These are phyloP conservation scores for Phyllachora maydis DNA, from an alignment of 2,329 filamentous ascomycete genomes.

Conservation along the genomic window DNA sequence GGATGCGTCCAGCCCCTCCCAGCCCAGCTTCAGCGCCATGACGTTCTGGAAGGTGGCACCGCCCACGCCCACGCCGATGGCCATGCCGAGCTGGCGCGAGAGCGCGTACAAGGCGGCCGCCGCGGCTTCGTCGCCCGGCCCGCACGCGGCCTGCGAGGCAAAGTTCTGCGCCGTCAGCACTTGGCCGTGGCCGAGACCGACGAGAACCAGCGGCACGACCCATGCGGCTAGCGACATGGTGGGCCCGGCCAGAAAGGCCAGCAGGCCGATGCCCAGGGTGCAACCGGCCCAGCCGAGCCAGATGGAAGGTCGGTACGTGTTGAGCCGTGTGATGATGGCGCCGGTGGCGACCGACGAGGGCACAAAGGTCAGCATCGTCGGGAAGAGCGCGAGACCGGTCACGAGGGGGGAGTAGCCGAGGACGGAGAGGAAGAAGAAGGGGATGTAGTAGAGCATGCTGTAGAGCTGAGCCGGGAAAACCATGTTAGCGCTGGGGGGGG, in stretches of 20 bases:
- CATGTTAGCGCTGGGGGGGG: not conserved
- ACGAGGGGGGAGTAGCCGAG: constrained; percentile 9
- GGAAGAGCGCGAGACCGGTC: constrained; percentile 10
- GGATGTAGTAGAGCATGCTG: constrained; percentile 8
- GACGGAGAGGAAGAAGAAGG: constrained; percentile 13
- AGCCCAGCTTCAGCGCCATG: not conserved
- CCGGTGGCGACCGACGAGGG: constrained; percentile 9
- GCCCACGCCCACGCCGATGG: not conserved
- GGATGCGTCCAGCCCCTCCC: not conserved
- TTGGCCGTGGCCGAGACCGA: constrained; percentile 1
- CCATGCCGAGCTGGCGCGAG: constrained; percentile 1
- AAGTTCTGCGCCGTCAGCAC: constrained; percentile 1
- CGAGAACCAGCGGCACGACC: not conserved
- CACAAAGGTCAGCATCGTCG: constrained; percentile 8
- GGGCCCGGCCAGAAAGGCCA: not conserved
- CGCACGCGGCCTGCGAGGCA: not conserved
- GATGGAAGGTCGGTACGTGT: constrained; percentile 11
- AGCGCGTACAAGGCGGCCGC: not conserved
- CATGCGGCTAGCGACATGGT: constrained; percentile 1
- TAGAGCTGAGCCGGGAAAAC: constrained; percentile 3
- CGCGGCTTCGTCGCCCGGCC: not conserved
- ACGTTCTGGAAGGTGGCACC: not conserved
- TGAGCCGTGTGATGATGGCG: constrained; percentile 8
- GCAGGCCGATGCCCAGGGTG: constrained; percentile 1
- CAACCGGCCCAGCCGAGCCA: constrained; percentile 11